These are phyloP conservation scores for Tolypocladium pustulatum DNA, from an alignment of 2,329 filamentous ascomycete genomes.

Conservation along the genomic window DNA sequence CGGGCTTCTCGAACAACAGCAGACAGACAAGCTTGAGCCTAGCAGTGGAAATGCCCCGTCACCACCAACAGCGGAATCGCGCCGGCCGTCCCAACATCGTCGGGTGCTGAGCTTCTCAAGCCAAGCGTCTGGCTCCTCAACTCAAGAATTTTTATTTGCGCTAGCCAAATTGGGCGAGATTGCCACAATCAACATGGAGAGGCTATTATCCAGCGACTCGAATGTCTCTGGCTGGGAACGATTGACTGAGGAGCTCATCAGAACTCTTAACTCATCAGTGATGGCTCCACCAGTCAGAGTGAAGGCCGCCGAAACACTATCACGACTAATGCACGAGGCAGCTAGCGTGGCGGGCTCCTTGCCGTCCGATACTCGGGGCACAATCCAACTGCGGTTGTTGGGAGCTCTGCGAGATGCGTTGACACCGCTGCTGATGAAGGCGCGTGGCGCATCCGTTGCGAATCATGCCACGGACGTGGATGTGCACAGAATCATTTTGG, in stretches of 20 bases:
- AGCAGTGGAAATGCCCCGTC: conserved; percentile 6
- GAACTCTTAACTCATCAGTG: conserved; percentile 34
- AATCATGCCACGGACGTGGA: conserved; percentile 59
- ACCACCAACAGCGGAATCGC: conserved; percentile 13
- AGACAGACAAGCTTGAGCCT: conserved; percentile 11
- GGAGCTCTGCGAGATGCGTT: conserved; percentile 54
- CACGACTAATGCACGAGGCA: conserved; percentile 46
- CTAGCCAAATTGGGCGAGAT: conserved; percentile 65
- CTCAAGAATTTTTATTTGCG: conserved; percentile 56
- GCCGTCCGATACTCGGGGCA: conserved; percentile 37
- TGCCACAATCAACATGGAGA: conserved; percentile 62
- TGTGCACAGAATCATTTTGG: conserved; percentile 69
- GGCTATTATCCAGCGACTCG: conserved; percentile 58
- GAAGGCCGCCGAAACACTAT: conserved; percentile 54
- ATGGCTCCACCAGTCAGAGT: conserved; percentile 42
- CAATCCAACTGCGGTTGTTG: conserved; percentile 64
- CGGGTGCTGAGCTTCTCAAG: conserved; percentile 37
- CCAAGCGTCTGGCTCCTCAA: conserved; percentile 34
- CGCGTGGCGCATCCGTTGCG: conserved; percentile 43
- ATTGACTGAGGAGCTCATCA: conserved; percentile 46
- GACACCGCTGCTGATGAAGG: conserved; percentile 37
- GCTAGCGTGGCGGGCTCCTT: conserved; percentile 45
- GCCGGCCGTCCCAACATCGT: conserved; percentile 31
- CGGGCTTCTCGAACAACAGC: conserved; percentile 46
- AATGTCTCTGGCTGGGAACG: conserved; percentile 66